Percentiles rank a stretch among this genome's conserved stretches.
Evolutionary conservation across 345 rosid genomes (phyloP).

Genomic region (Hevea brasiliensis): DNA sequence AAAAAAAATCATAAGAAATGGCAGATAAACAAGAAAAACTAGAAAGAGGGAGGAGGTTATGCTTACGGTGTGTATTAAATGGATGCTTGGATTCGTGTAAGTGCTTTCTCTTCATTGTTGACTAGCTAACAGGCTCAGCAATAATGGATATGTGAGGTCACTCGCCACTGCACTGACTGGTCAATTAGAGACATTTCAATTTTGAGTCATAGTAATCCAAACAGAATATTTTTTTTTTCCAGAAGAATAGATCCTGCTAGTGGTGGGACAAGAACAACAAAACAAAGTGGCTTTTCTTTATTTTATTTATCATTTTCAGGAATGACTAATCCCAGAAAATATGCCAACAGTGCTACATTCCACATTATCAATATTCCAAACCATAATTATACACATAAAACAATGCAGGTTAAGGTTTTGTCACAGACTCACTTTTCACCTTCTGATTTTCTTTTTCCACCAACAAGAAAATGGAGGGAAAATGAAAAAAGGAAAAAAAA

Average conservation of each 20-base stretch:
- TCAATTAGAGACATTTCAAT: not conserved
- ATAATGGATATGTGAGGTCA: not conserved
- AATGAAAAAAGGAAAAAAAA: not conserved
- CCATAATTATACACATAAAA: not conserved
- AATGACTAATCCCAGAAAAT: not conserved
- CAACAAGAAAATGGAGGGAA: not conserved
- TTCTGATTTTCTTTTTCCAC: not conserved
- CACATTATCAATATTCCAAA: not conserved
- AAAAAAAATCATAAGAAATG: not conserved
- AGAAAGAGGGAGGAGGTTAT: not conserved
- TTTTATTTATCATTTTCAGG: not conserved
- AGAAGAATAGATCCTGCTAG: not conserved
- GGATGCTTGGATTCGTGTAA: constrained; percentile 58
- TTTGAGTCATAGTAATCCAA: not conserved
- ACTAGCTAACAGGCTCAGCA: constrained; percentile 15
- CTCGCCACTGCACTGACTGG: not conserved
- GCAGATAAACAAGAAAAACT: not conserved
- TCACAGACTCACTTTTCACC: not conserved
- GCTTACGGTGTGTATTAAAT: constrained; percentile 55
- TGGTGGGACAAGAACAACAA: not conserved
- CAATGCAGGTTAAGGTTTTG: not conserved
- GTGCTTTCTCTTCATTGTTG: constrained; percentile 44
- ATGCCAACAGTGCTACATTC: not conserved
- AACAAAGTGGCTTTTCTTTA: not conserved
- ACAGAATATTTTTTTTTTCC: not conserved